Conservation (phyloP, 1,139 yeast genomes). For the Yamadazyma conglobata region DNA sequence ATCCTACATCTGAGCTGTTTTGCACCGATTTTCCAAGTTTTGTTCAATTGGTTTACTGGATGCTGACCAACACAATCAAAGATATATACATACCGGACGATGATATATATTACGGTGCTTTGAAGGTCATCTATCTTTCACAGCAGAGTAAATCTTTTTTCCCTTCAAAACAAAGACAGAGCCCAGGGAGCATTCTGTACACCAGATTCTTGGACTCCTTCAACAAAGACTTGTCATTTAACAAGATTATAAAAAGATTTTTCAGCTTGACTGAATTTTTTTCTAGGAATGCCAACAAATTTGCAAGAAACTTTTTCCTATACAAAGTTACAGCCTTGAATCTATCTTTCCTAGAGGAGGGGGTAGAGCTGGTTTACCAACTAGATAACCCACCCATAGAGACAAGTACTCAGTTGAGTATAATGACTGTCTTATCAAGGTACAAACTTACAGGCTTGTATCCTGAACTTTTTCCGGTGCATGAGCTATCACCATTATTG, state of each 20-base stretch:
- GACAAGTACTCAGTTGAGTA: background rate
- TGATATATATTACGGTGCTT: slow-evolving; percentile 5
- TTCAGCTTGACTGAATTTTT: slow-evolving; percentile 1
- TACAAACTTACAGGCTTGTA: too few relatives aligned
- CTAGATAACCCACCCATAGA: slow-evolving; percentile 1
- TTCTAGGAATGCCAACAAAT: background rate
- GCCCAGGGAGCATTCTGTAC: too few relatives aligned
- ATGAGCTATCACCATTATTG: too few relatives aligned
- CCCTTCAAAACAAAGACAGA: too few relatives aligned
- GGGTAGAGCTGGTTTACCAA: background rate
- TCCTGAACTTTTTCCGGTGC: too few relatives aligned
- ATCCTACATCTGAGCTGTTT: slow-evolving; percentile 11
- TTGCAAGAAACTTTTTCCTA: background rate
- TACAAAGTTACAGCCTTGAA: slow-evolving; percentile 4
- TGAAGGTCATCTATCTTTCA: background rate
- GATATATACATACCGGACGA: slow-evolving; percentile 2
- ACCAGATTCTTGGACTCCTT: slow-evolving; percentile 3
- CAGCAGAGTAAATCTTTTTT: background rate
- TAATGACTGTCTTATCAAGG: too few relatives aligned
- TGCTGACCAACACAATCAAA: slow-evolving; percentile 30
- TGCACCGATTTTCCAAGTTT: slow-evolving; percentile 14
- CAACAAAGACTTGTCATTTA: slow-evolving; percentile 4
- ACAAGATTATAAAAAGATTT: slow-evolving; percentile 4
- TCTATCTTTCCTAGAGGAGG: background rate
- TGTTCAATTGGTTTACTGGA: slow-evolving; percentile 26